Percentiles rank a stretch among this genome's conserved stretches.
Evolutionary conservation across 148 eudicot species (phyloP).

Genomic region (Camellia japonica): DNA sequence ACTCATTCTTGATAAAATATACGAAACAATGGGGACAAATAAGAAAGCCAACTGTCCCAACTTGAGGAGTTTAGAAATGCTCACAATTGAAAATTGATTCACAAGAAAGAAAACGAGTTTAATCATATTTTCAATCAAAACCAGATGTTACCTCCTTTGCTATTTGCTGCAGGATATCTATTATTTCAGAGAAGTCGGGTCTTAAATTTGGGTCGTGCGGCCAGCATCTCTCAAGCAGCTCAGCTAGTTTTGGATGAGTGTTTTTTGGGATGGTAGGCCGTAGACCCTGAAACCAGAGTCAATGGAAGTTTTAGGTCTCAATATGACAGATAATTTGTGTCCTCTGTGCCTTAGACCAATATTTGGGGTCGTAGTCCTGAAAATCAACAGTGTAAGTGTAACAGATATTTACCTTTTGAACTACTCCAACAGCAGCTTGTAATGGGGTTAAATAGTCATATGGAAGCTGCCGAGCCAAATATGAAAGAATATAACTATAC

Average conservation of each 20-base stretch:
- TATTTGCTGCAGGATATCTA: constrained; percentile 57
- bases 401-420: constrained; percentile 70
- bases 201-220: constrained; percentile 78
- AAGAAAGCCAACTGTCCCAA: no score
- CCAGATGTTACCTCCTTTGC: constrained; percentile 63
- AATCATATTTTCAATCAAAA: not conserved
- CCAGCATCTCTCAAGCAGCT: constrained; percentile 97
- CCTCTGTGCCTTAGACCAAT: no score
- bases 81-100: no score
- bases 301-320: not conserved
- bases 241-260: constrained; percentile 61
- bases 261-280: constrained; percentile 88
- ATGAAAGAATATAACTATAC: not conserved
- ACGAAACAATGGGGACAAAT: no score
- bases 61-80: no score
- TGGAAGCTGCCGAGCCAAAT: constrained; percentile 60
- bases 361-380: not conserved
- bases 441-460: constrained; percentile 93
- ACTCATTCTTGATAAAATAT: no score
- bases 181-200: constrained; percentile 86
- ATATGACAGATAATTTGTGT: no score
- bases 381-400: not conserved
- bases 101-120: not conserved
- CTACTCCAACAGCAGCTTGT: constrained; percentile 98
- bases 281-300: constrained; percentile 52